phyloP scores from a whole-genome alignment of 2,329 filamentous ascomycete species.

The Ascocoryne sarcoides region DNA sequence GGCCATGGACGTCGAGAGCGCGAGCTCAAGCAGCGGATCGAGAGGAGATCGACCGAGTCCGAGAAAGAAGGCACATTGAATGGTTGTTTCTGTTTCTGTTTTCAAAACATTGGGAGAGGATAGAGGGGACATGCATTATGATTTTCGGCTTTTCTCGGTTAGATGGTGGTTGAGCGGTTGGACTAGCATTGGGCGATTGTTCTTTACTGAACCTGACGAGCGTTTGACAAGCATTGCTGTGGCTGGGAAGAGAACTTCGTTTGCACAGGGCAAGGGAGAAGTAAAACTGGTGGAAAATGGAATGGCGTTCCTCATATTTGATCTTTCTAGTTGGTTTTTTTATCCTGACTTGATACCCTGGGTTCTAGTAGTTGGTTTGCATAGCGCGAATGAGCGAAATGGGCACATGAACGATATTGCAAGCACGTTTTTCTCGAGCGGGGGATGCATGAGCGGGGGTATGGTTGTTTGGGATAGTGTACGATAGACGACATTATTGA shows the following conservation, averaged over 20 bases:
- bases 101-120: neutral
- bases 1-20: constrained; percentile 29
- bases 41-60: constrained; percentile 1
- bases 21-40: neutral
- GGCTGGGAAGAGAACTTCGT: neutral
- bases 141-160: too few species aligned
- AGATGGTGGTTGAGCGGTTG: neutral
- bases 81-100: neutral
- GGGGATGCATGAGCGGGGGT: too few species aligned
- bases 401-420: too few species aligned
- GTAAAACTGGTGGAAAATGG: neutral
- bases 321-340: neutral
- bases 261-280: neutral
- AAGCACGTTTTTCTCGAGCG: too few species aligned
- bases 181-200: neutral
- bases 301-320: neutral
- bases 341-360: neutral
- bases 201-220: neutral
- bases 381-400: too few species aligned
- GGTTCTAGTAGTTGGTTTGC: too few species aligned
- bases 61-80: constrained; percentile 13
- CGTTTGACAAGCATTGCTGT: too few species aligned
- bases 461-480: too few species aligned
- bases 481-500: too few species aligned
- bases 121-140: neutral